Conservation (phyloP, 805 yeast genomes). For the Wickerhamomyces xylosicus region DNA sequence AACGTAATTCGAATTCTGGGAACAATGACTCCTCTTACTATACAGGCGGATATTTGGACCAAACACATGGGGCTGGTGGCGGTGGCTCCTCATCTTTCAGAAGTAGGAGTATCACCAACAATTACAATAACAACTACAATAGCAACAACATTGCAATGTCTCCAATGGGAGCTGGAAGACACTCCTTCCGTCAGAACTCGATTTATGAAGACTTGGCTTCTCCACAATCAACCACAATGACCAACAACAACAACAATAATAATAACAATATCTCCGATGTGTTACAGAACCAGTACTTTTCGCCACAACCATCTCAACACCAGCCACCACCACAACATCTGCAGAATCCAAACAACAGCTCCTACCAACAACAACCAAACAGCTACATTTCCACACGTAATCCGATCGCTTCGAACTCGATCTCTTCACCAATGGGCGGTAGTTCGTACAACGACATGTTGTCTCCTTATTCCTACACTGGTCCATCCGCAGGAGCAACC, state of each 20-base stretch:
- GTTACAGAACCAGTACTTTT: conserved; percentile 15
- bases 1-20: background rate
- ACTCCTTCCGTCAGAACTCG: conserved; percentile 15
- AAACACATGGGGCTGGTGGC: no score
- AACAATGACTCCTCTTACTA: conserved; percentile 6
- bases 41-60: conserved; percentile 2
- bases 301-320: conserved; percentile 14
- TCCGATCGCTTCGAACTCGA: conserved; percentile 2
- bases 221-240: conserved; percentile 5
- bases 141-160: conserved; percentile 15
- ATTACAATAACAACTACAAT: no score
- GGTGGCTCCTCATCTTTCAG: no score
- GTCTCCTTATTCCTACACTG: conserved; percentile 20
- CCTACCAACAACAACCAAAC: background rate
- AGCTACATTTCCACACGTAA: conserved; percentile 1
- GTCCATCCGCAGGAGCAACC: no score
- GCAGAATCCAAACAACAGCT: conserved; percentile 4
- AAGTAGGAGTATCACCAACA: no score
- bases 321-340: conserved; percentile 7
- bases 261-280: conserved; percentile 4
- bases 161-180: conserved; percentile 10
- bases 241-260: no score
- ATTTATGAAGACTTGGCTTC: conserved; percentile 12
- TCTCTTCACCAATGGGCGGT: background rate
- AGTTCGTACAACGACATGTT: conserved; percentile 17